phyloP scores from a whole-genome alignment of 2,329 filamentous ascomycete species.

The Cordyceps pruinosa region DNA sequence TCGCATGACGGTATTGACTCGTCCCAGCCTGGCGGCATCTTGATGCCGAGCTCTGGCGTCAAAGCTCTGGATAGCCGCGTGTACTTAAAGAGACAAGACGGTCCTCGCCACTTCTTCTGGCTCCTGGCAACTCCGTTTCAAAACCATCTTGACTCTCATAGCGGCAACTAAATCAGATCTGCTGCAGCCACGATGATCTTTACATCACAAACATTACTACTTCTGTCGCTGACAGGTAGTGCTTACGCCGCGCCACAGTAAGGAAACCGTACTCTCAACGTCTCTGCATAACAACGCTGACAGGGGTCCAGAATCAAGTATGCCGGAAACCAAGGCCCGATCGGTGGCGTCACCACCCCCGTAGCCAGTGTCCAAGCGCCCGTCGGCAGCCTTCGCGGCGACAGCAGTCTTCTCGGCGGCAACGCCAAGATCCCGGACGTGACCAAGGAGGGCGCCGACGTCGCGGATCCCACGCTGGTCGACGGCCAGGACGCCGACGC shows the following conservation, averaged over 20 bases:
- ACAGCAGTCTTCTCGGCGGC: conserved; percentile 33
- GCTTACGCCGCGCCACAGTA: conserved; percentile 10
- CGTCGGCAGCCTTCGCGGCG: conserved; percentile 35
- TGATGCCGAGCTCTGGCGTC: not conserved
- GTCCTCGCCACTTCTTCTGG: not conserved
- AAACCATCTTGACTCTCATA: not conserved
- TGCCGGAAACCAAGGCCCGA: conserved; percentile 35
- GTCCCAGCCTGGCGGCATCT: not conserved
- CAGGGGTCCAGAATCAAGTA: conserved; percentile 30
- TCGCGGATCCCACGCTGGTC: conserved; percentile 34
- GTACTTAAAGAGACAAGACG: conserved; percentile 1
- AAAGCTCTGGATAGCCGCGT: not conserved
- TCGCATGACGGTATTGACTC: conserved; percentile 8
- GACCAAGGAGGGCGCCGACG: conserved; percentile 32
- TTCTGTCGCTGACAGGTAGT: not conserved
- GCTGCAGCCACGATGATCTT: conserved; percentile 5
- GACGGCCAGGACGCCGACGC: conserved; percentile 43
- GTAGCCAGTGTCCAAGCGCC: conserved; percentile 31
- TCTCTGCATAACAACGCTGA: not conserved
- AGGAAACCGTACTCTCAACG: not conserved
- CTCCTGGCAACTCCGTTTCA: not conserved
- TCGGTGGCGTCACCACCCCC: conserved; percentile 34
- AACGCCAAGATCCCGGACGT: conserved; percentile 31
- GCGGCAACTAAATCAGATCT: not conserved
- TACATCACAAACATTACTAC: not conserved